These are phyloP conservation scores for Kwoniella bestiolae DNA, from an alignment of 768 basidiomycete species.

Conservation along the genomic window DNA sequence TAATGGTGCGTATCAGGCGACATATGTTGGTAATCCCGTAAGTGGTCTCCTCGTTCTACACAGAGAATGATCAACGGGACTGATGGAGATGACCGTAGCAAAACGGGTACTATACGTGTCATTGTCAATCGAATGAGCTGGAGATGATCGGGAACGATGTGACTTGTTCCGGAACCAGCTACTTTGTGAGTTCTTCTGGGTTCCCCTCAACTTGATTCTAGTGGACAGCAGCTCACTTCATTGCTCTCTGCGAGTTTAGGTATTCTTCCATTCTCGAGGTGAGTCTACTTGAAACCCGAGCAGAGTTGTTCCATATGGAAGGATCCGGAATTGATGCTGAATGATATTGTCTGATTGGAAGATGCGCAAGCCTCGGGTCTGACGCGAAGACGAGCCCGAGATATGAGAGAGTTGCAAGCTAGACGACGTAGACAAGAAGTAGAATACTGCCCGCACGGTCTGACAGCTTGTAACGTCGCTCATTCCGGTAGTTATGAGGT, in stretches of 20 bases:
- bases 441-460: not conserved
- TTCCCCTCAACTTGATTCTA: not conserved
- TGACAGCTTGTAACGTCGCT: not conserved
- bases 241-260: too few relatives aligned
- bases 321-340: too few relatives aligned
- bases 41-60: not conserved
- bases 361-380: not conserved
- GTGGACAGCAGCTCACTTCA: too few relatives aligned
- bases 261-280: not conserved
- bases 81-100: not conserved
- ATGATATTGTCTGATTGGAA: too few relatives aligned
- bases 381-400: not conserved
- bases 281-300: too few relatives aligned
- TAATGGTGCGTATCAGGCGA: conserved; percentile 7
- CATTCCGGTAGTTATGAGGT: conserved; percentile 8
- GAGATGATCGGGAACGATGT: too few relatives aligned
- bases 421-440: not conserved
- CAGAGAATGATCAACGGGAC: not conserved
- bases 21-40: not conserved
- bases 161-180: not conserved
- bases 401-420: not conserved
- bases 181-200: not conserved
- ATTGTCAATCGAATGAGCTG: not conserved
- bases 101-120: conserved; percentile 2
- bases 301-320: too few relatives aligned